A percentile compares a stretch with the other conserved stretches of the same genome.
Evolutionary conservation across 768 basidiomycete species (phyloP).

Genomic region (Dacryopinax primogenitus): DNA sequence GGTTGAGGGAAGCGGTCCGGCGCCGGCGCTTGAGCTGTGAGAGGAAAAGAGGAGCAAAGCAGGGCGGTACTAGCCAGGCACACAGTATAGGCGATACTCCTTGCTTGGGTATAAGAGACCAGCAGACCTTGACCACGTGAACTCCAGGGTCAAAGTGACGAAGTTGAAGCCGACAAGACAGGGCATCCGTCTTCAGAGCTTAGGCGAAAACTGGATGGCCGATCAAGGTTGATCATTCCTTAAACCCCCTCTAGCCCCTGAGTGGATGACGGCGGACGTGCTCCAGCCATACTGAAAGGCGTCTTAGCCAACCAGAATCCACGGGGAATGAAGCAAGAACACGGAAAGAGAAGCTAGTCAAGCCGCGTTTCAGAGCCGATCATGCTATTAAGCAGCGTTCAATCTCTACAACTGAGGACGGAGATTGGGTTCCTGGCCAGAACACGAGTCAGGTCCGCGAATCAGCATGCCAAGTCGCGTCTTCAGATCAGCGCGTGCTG

Average conservation of each 20-base stretch:
- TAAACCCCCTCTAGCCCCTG: not conserved
- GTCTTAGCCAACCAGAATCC: not conserved
- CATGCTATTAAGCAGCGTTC: not conserved
- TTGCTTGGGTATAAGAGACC: not conserved
- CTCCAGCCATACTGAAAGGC: not conserved
- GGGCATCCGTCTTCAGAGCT: not conserved
- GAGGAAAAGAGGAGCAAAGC: not conserved
- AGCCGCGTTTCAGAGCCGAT: too few relatives aligned
- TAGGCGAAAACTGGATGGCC: not conserved
- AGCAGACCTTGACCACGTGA: not conserved
- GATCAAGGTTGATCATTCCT: not conserved
- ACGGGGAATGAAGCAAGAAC: not conserved
- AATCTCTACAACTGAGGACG: not conserved
- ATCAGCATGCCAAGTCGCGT: not conserved
- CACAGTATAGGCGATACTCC: not conserved
- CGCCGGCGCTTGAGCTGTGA: not conserved
- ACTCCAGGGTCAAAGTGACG: not conserved
- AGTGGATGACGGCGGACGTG: not conserved
- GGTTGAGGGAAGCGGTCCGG: constrained; percentile 5
- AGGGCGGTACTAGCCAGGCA: not conserved
- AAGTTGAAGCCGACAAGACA: not conserved
- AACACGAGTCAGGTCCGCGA: not conserved
- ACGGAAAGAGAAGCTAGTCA: too few relatives aligned
- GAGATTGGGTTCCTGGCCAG: constrained; percentile 3
- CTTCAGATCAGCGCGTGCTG: not conserved